These are phyloP conservation scores for Boletus huronensis DNA, from an alignment of 768 basidiomycete genomes.

Conservation along the genomic window DNA sequence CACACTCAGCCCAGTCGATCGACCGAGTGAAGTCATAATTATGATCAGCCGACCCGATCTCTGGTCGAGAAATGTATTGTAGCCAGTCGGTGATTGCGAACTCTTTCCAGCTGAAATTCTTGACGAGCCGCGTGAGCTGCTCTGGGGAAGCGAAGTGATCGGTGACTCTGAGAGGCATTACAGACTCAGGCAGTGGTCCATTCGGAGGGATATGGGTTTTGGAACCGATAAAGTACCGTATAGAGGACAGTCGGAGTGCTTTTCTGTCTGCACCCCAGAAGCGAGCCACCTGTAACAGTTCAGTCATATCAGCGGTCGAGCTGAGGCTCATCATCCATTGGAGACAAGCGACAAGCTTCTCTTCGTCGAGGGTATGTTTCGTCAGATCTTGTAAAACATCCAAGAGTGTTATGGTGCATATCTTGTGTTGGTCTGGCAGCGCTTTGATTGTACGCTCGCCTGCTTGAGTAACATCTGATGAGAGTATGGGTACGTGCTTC, in stretches of 20 bases:
- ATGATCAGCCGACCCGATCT: conserved; percentile 35
- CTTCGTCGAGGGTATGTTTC: conserved; percentile 1
- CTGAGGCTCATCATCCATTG: too few relatives aligned
- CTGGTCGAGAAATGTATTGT: conserved; percentile 49
- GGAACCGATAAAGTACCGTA: conserved; percentile 63
- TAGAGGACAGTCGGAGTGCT: conserved; percentile 58
- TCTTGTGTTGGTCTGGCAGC: neutral
- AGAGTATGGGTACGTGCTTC: conserved; percentile 69
- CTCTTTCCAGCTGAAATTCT: conserved; percentile 74
- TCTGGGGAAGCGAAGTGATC: conserved; percentile 49
- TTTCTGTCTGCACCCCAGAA: conserved; percentile 45
- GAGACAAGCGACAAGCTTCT: conserved; percentile 5
- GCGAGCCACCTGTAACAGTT: conserved; percentile 24
- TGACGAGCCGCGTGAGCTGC: too few relatives aligned
- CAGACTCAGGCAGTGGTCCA: conserved; percentile 70
- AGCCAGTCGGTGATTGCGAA: conserved; percentile 72
- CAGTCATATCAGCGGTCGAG: neutral
- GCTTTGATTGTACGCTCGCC: conserved; percentile 36
- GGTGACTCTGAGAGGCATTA: conserved; percentile 59
- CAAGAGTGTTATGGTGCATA: neutral
- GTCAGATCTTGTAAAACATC: conserved; percentile 1
- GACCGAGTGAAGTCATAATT: conserved; percentile 62
- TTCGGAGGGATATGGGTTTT: conserved; percentile 69
- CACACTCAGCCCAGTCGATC: conserved; percentile 80
- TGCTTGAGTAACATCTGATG: conserved; percentile 48